Evolutionary conservation across 805 yeast genomes (phyloP), one percentile per base, ranked within the genome.

Genomic region (Myxozyma geophila): DNA sequence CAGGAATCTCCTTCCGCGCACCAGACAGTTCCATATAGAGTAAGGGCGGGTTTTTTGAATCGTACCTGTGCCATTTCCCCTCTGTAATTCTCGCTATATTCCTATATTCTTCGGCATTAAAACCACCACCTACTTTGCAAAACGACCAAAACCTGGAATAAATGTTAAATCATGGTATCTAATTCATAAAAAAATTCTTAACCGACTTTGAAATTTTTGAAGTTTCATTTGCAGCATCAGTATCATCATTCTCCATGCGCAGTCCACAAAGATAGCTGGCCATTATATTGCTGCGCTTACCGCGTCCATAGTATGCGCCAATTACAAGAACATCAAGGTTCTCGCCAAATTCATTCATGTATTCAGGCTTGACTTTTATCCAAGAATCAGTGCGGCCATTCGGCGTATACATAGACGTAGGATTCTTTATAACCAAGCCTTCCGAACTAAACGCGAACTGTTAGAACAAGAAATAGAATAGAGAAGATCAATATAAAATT

Each of bases 341-440:
- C 37, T 92, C 96, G 9, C 97, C 97, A 74, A 89, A 88, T 63
- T 88, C 90, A 60, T 86, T 88, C 58, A 92, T 78, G 72, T 92
- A 92, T 69, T 92, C 97, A 0, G 98, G 98, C 74, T 93, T 93
- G 1, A 93, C 83, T 72, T 93, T 93, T 15, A 91, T 78, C 97
- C 98, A 93, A n/a, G 81, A 76, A 17, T 82, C 83, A 49, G 81
- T 80, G 55, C 91, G 77, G 40, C 81, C 82, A n/a, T 85, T 90
- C 15, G 89, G 80, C 2, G 76, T 73, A 73, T 93, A 93, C 15
- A 73, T 76, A 1, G 88, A 80, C 12, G 77, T 74, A 0, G 85
- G 82, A 66, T 85, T 82, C 72, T 93, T 93, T 46, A 93, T 75
- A 60, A 93, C 84, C 8, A 93, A 77, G 0, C 99, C 99, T 74